phyloP scores from a whole-genome alignment of 2,329 filamentous ascomycete species.

The Neurospora sp. region DNA sequence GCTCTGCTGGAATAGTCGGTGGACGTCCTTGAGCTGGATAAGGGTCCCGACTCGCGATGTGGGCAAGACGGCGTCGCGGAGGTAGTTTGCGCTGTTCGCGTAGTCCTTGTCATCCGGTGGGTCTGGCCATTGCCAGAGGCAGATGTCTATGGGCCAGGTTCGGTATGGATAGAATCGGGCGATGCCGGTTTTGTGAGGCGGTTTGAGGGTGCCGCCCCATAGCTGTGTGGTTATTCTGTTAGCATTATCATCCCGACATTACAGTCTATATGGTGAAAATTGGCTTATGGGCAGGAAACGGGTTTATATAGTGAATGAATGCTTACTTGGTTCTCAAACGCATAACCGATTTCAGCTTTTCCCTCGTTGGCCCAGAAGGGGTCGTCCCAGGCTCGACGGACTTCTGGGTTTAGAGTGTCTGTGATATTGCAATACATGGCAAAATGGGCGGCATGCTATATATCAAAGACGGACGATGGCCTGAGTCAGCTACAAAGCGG shows the following conservation, averaged over 20 bases:
- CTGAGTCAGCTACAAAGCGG: not conserved
- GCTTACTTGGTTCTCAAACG: conserved; percentile 9
- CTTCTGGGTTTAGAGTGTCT: not conserved
- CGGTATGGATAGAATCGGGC: not conserved
- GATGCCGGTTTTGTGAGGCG: not conserved
- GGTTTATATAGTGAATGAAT: conserved; percentile 43
- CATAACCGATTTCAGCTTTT: conserved; percentile 2
- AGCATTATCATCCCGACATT: not conserved
- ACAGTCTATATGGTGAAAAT: not conserved
- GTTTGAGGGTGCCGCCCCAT: not conserved
- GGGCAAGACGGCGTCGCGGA: not conserved
- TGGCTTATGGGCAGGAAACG: conserved; percentile 38
- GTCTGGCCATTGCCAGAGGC: not conserved
- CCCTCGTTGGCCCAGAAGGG: conserved; percentile 6
- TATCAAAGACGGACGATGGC: not conserved
- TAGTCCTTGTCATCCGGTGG: not conserved
- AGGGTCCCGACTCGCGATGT: not conserved
- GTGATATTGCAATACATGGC: not conserved
- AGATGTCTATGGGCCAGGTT: not conserved
- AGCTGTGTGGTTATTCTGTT: not conserved
- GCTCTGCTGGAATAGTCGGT: not conserved
- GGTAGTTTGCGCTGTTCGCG: not conserved
- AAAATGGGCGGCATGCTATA: not conserved
- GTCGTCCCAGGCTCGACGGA: not conserved
- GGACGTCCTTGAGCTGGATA: not conserved